A percentile compares a stretch with the other conserved stretches of the same genome.
These are phyloP conservation scores for Geotrichum phurueaensis DNA, from an alignment of 1,139 yeast species.

Conservation along the genomic window DNA sequence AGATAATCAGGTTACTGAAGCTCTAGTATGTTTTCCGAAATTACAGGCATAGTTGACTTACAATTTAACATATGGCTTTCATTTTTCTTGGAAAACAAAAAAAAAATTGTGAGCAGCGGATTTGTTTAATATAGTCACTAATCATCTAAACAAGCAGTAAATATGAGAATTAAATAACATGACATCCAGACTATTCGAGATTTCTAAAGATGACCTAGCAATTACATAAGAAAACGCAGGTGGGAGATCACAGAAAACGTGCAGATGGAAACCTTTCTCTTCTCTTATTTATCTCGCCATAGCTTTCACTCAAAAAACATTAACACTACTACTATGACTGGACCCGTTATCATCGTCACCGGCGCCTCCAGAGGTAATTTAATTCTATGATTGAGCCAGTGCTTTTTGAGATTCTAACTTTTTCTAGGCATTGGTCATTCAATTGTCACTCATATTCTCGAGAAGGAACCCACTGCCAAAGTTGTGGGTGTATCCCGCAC, in stretches of 20 bases:
- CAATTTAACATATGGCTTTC: too few species aligned
- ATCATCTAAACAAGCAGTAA: too few species aligned
- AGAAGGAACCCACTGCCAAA: constrained; percentile 34
- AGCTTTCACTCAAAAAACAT: not conserved
- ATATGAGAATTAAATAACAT: too few species aligned
- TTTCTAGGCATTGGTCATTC: constrained; percentile 67
- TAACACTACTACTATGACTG: constrained; percentile 1
- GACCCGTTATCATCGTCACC: constrained; percentile 48
- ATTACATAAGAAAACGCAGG: too few species aligned
- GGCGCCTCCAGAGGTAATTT: constrained; percentile 56
- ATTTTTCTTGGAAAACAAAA: too few species aligned
- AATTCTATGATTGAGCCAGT: not conserved
- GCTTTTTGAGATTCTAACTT: not conserved
- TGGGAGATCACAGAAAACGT: too few species aligned
- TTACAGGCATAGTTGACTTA: too few species aligned
- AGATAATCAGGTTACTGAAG: not conserved
- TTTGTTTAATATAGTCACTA: too few species aligned
- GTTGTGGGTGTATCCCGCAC: constrained; percentile 75
- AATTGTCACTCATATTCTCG: constrained; percentile 51
- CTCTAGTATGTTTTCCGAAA: too few species aligned
- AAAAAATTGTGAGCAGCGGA: too few species aligned
- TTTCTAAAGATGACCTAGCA: too few species aligned
- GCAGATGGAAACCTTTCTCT: not conserved
- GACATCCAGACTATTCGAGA: too few species aligned
- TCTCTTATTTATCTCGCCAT: not conserved